Percentiles rank a stretch among this genome's conserved stretches.
Conservation (phyloP, 1,284 basidiomycete genomes). For the Cryptococcus floricola region DNA sequence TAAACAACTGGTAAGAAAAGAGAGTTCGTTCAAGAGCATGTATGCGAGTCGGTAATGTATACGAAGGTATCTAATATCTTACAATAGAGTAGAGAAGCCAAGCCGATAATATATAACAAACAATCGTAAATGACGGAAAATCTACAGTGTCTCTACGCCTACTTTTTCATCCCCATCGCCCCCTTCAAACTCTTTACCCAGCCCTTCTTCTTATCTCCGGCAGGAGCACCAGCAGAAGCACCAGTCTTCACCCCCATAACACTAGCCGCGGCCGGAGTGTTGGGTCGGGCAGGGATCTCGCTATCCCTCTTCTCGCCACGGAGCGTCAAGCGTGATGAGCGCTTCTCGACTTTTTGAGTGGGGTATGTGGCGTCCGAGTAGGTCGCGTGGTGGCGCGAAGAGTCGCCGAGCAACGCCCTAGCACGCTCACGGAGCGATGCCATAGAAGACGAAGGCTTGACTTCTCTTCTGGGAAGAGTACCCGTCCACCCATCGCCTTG, state of each 20-base stretch:
- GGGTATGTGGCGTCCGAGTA: neutral
- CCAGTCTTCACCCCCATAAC: slow-evolving; percentile 6
- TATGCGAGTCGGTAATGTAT: no score
- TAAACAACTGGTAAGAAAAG: no score
- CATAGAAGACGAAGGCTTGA: slow-evolving; percentile 34
- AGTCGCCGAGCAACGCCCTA: slow-evolving; percentile 23
- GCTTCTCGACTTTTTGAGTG: slow-evolving; percentile 7
- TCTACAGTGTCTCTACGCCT: neutral
- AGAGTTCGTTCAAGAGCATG: no score
- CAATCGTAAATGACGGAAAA: no score
- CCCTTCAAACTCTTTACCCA: slow-evolving; percentile 22
- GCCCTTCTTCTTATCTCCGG: slow-evolving; percentile 11
- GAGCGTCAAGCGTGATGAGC: slow-evolving; percentile 9
- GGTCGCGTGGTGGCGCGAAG: slow-evolving; percentile 3
- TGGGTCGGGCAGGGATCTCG: slow-evolving; percentile 9
- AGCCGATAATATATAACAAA: no score
- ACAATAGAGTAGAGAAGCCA: no score
- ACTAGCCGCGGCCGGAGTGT: slow-evolving; percentile 10
- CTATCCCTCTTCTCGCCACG: neutral
- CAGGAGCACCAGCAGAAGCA: slow-evolving; percentile 1
- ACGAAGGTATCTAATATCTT: no score
- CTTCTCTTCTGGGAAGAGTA: slow-evolving; percentile 10
- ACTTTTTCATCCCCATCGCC: slow-evolving; percentile 15
- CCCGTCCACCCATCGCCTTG: slow-evolving; percentile 36
- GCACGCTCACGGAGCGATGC: slow-evolving; percentile 37